phyloP scores from a whole-genome alignment of 1,284 basidiomycete genomes.

The Sporisorium graminicola region DNA sequence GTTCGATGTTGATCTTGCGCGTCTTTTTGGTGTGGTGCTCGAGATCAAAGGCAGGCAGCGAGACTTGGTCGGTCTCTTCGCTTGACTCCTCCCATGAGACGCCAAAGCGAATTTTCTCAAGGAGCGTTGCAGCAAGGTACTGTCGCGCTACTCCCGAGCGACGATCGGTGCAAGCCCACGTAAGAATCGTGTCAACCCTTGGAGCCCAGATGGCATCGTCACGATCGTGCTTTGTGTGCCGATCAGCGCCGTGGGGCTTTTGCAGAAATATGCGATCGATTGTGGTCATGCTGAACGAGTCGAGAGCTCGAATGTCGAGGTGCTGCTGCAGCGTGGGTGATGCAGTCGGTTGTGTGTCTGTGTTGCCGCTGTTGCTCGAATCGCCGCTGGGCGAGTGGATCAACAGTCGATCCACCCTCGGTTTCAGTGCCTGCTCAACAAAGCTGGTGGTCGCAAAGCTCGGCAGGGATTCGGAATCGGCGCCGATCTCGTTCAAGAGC shows the following conservation, averaged over 20 bases:
- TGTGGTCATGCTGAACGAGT: slow-evolving; percentile 41
- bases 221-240: slow-evolving; percentile 15
- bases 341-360: not conserved
- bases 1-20: slow-evolving; percentile 69
- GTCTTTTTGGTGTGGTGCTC: slow-evolving; percentile 38
- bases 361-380: not conserved
- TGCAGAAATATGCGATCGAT: slow-evolving; percentile 43
- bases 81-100: slow-evolving; percentile 44
- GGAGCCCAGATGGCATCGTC: slow-evolving; percentile 37
- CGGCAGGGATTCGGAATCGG: slow-evolving; percentile 7
- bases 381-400: not conserved
- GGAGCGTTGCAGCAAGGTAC: slow-evolving; percentile 82
- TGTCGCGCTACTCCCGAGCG: slow-evolving; percentile 78
- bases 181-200: slow-evolving; percentile 77
- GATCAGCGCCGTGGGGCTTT: not conserved
- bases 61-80: slow-evolving; percentile 38
- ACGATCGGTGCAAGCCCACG: slow-evolving; percentile 85
- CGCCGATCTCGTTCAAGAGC: slow-evolving; percentile 26
- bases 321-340: slow-evolving; percentile 23
- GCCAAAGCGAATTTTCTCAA: slow-evolving; percentile 75
- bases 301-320: slow-evolving; percentile 38
- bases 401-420: slow-evolving; percentile 33
- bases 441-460: slow-evolving; percentile 2
- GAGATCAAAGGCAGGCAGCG: slow-evolving; percentile 35
- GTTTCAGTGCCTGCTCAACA: slow-evolving; percentile 24